Evolutionary conservation across 495 filamentous ascomycete species (phyloP).

Genomic region (Aspergillus sparsus): DNA sequence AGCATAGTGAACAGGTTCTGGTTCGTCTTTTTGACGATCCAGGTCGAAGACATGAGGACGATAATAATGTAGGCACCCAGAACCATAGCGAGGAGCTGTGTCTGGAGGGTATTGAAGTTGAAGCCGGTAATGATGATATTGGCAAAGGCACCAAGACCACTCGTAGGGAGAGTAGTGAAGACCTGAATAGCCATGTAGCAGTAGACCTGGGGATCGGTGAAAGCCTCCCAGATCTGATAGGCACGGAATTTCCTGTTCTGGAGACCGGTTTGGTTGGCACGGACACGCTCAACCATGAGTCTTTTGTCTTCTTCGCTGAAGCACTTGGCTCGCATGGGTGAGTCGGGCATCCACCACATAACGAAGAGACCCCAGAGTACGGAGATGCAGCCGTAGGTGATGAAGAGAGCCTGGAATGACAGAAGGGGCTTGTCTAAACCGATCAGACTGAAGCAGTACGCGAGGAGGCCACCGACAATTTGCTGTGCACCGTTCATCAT

Average conservation of each 20-base stretch:
- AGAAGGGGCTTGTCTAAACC: constrained; percentile 41
- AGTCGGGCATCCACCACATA: constrained; percentile 50
- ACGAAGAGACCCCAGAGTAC: constrained; percentile 54
- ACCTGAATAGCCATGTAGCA: constrained; percentile 57
- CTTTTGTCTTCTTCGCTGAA: constrained; percentile 52
- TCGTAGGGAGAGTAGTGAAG: constrained; percentile 67
- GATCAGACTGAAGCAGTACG: constrained; percentile 61
- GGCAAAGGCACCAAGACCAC: constrained; percentile 65
- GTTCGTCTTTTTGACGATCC: constrained; percentile 60
- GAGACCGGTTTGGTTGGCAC: constrained; percentile 55
- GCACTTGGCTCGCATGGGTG: constrained; percentile 51
- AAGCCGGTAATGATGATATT: constrained; percentile 58
- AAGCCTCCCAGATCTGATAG: constrained; percentile 47
- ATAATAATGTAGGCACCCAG: constrained; percentile 70
- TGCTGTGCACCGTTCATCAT: constrained; percentile 67
- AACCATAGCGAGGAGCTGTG: constrained; percentile 62
- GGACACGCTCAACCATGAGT: constrained; percentile 51
- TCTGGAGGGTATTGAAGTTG: constrained; percentile 45
- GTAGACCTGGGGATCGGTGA: constrained; percentile 47
- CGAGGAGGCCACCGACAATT: constrained; percentile 55
- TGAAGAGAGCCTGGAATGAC: constrained; percentile 62
- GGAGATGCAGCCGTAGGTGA: constrained; percentile 56
- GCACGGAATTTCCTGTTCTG: constrained; percentile 53
- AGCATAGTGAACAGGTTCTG: constrained; percentile 68
- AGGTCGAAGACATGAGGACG: constrained; percentile 61